Evolutionary conservation across 257 asterid genomes (phyloP).

Genomic region (Pogostemon cablin): DNA sequence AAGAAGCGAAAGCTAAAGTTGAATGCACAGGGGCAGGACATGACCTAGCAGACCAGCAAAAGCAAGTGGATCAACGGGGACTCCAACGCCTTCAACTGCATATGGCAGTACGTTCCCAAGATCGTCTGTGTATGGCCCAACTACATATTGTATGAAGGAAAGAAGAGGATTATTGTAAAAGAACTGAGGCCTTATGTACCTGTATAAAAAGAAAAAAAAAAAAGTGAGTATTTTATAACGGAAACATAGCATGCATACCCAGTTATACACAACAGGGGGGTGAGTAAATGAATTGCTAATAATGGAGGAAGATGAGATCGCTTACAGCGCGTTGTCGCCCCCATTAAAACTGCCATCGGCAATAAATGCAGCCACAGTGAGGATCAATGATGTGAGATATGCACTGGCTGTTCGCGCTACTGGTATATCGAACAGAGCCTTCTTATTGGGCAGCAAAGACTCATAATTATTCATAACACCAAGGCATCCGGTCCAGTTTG

Average conservation of each 20-base stretch:
- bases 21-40: not conserved
- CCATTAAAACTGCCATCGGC: constrained; percentile 91
- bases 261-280: not conserved
- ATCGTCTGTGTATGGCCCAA: constrained; percentile 88
- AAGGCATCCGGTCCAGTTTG: constrained; percentile 90
- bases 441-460: constrained; percentile 78
- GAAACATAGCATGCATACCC: not conserved
- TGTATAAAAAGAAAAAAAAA: constrained; percentile 31
- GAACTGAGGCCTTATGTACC: constrained; percentile 95
- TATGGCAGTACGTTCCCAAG: constrained; percentile 87
- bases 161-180: constrained; percentile 86
- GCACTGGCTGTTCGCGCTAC: constrained; percentile 92
- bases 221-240: not conserved
- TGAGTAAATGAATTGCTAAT: not conserved
- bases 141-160: constrained; percentile 80
- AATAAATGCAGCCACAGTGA: constrained; percentile 70
- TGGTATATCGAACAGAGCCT: constrained; percentile 85
- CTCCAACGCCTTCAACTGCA: constrained; percentile 96
- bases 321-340: constrained; percentile 90
- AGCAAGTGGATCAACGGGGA: constrained; percentile 96
- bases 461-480: constrained; percentile 90
- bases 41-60: constrained; percentile 91
- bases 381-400: constrained; percentile 68
- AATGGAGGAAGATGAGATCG: constrained; percentile 7
- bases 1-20: not conserved